A percentile compares a stretch with the other conserved stretches of the same genome.
phyloP scores from a whole-genome alignment of 1,284 basidiomycete genomes.

The Boletus smithii region DNA sequence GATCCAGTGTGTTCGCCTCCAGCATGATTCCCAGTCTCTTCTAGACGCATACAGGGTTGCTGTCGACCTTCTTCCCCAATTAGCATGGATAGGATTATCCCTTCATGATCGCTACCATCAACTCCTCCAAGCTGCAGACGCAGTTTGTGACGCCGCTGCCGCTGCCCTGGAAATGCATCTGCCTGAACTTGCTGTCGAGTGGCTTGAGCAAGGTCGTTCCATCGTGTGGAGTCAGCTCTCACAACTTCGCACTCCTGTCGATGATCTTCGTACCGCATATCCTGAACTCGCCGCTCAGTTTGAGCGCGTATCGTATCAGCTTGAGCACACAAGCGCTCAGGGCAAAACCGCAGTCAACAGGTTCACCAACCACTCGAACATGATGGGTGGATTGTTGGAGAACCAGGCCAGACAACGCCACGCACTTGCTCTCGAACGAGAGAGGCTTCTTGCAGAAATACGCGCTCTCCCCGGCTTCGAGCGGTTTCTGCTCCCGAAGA shows the following conservation, averaged over 20 bases:
- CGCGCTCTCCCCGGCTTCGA: too few species aligned
- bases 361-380: background rate
- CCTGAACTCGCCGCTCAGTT: background rate
- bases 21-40: background rate
- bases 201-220: slow-evolving; percentile 11
- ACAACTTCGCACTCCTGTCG: slow-evolving; percentile 2
- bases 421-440: too few species aligned
- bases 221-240: slow-evolving; percentile 6
- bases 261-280: background rate
- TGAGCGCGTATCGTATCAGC: background rate
- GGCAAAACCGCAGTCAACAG: background rate
- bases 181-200: too few species aligned
- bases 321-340: background rate
- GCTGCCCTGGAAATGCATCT: background rate
- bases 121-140: background rate
- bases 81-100: slow-evolving; percentile 5
- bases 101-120: slow-evolving; percentile 3
- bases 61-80: slow-evolving; percentile 2
- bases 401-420: too few species aligned
- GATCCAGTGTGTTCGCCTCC: background rate
- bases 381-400: background rate
- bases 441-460: too few species aligned
- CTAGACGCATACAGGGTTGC: slow-evolving; percentile 1
- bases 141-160: background rate
- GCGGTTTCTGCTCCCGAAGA: slow-evolving; percentile 11